phyloP scores from a whole-genome alignment of 2,329 filamentous ascomycete genomes.

The Ophiostoma ips region DNA sequence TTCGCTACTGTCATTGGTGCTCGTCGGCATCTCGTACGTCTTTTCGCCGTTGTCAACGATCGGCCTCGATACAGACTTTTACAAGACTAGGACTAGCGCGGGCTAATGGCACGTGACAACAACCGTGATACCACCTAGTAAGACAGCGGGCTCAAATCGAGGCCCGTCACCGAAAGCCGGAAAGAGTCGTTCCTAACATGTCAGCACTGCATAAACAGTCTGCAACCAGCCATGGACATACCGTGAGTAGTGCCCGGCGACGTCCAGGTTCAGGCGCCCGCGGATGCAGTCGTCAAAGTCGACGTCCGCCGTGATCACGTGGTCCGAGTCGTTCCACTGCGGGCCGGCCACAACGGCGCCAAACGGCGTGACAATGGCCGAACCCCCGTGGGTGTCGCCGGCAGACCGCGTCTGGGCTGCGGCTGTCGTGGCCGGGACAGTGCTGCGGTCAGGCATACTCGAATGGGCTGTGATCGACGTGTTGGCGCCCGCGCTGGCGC shows the following conservation, averaged over 20 bases:
- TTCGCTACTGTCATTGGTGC: too few species aligned
- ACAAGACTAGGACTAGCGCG: too few species aligned
- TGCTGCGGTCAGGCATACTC: too few species aligned
- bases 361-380: conserved; percentile 64
- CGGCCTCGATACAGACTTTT: too few species aligned
- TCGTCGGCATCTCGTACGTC: too few species aligned
- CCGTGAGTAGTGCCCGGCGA: conserved; percentile 73
- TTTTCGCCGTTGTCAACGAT: too few species aligned
- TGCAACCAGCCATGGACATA: conserved; percentile 25
- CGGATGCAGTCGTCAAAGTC: conserved; percentile 81
- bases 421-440: too few species aligned
- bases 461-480: too few species aligned
- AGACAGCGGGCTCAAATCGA: conserved; percentile 43
- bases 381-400: conserved; percentile 50
- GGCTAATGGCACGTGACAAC: too few species aligned
- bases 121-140: conserved; percentile 21
- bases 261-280: conserved; percentile 69
- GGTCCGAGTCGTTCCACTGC: conserved; percentile 74
- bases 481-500: too few species aligned
- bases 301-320: conserved; percentile 58
- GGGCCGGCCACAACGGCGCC: conserved; percentile 72
- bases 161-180: conserved; percentile 42
- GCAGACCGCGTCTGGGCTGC: not conserved
- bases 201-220: conserved; percentile 4
- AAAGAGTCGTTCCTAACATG: conserved; percentile 44